These are phyloP conservation scores for Candida morakotiae DNA, from an alignment of 805 yeast genomes.

Conservation along the genomic window DNA sequence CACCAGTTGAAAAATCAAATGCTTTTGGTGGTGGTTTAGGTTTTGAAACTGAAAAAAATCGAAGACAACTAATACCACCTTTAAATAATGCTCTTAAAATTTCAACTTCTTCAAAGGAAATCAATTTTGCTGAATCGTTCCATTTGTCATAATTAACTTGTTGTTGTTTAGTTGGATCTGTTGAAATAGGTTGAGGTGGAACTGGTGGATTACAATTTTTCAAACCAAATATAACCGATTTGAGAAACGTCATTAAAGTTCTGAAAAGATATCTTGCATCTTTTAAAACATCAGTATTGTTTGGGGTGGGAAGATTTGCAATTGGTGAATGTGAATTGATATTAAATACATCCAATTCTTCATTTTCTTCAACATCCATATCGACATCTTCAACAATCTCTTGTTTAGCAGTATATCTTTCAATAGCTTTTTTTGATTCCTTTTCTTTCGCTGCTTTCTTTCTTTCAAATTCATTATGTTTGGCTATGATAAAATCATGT, in stretches of 20 bases:
- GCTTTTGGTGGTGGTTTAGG: slow-evolving; percentile 40
- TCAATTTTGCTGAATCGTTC: slow-evolving; percentile 84
- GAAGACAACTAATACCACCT: slow-evolving; percentile 78
- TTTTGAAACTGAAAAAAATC: slow-evolving; percentile 62
- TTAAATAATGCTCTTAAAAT: slow-evolving; percentile 74
- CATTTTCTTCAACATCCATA: slow-evolving; percentile 4
- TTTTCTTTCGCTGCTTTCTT: slow-evolving; percentile 36
- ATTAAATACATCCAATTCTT: slow-evolving; percentile 26
- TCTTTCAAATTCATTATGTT: slow-evolving; percentile 51
- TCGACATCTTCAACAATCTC: not conserved
- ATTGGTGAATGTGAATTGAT: slow-evolving; percentile 52
- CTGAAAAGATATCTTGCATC: slow-evolving; percentile 87
- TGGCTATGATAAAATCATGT: slow-evolving; percentile 59
- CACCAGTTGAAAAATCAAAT: slow-evolving; percentile 63
- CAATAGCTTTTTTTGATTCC: slow-evolving; percentile 40
- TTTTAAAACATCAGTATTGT: slow-evolving; percentile 64
- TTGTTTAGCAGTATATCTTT: slow-evolving; percentile 22
- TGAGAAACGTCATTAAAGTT: slow-evolving; percentile 83
- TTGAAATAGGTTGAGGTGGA: slow-evolving; percentile 39
- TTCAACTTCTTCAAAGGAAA: slow-evolving; percentile 75
- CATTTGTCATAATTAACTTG: slow-evolving; percentile 49
- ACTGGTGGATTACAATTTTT: slow-evolving; percentile 83
- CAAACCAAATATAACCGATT: slow-evolving; percentile 84
- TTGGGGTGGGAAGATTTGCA: slow-evolving; percentile 45
- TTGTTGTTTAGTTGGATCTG: slow-evolving; percentile 42